Percentiles rank a stretch among this genome's conserved stretches.
Conservation (phyloP, 345 rosid species). For the Lumnitzera littorea region DNA sequence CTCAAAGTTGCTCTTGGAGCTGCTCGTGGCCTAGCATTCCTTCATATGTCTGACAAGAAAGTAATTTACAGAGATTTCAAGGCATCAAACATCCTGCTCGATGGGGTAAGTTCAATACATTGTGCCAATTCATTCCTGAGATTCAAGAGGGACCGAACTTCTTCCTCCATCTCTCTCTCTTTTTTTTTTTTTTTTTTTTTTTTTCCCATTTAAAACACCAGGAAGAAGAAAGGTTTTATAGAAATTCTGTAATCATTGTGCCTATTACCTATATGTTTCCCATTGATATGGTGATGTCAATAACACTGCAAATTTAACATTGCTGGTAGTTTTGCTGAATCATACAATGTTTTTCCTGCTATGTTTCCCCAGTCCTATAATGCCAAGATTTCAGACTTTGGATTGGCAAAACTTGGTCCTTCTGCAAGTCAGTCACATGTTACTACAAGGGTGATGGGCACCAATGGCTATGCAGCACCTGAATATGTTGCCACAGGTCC, state of each 20-base stretch:
- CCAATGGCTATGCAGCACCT: constrained; percentile 93
- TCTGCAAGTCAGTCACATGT: constrained; percentile 94
- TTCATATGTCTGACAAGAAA: constrained; percentile 80
- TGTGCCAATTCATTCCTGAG: background rate
- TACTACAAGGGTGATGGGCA: constrained; percentile 94
- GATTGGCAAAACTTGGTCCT: constrained; percentile 92
- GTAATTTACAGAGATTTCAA: constrained; percentile 95
- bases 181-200: background rate
- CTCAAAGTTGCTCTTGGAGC: constrained; percentile 84
- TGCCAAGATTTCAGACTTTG: constrained; percentile 91
- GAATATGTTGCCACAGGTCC: constrained; percentile 81
- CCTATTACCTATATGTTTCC: no score
- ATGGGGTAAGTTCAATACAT: constrained; percentile 50
- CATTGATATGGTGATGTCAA: no score
- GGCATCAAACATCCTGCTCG: constrained; percentile 90
- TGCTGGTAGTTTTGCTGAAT: no score
- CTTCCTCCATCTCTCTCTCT: background rate
- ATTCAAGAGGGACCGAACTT: background rate
- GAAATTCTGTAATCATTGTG: no score
- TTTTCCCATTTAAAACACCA: no score
- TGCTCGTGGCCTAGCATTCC: constrained; percentile 76
- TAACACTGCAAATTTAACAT: no score
- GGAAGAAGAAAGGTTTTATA: no score
- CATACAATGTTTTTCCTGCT: no score
- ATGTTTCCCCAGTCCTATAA: constrained; percentile 50